Evolutionary conservation across 306 rosid species (phyloP).

Genomic region (Gastrolobium bilobum): DNA sequence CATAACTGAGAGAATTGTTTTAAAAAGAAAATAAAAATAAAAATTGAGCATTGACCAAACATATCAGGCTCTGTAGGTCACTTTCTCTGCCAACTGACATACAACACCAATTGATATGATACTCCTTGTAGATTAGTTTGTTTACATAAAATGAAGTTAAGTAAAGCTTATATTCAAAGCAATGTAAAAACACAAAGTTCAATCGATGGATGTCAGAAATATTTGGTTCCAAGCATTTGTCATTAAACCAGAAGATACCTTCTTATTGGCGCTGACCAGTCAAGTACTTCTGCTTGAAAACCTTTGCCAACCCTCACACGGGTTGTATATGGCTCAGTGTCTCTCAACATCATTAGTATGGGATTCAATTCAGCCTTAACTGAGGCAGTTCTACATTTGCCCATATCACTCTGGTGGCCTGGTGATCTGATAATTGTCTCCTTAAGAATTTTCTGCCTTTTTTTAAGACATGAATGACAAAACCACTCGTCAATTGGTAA

Average conservation of each 20-base stretch:
- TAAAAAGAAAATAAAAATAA: neutral
- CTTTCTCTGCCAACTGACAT: conserved; percentile 24
- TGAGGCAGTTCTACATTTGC: conserved; percentile 54
- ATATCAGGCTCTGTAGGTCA: conserved; percentile 21
- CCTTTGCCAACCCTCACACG: conserved; percentile 90
- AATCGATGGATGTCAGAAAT: conserved; percentile 26
- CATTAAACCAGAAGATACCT: conserved; percentile 61
- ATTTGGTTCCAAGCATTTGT: conserved; percentile 32
- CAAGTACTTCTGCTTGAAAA: conserved; percentile 89
- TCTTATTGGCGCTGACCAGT: conserved; percentile 76
- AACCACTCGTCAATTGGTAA: conserved; percentile 87
- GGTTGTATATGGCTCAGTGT: conserved; percentile 62
- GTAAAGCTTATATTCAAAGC: conserved; percentile 16
- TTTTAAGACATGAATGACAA: conserved; percentile 80
- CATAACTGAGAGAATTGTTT: conserved; percentile 16
- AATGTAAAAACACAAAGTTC: conserved; percentile 15
- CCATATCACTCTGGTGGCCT: conserved; percentile 56
- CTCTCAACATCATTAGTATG: conserved; percentile 68
- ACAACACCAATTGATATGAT: conserved; percentile 21
- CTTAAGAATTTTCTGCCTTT: conserved; percentile 67
- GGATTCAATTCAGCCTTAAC: conserved; percentile 65
- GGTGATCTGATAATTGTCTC: conserved; percentile 56
- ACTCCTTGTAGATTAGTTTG: conserved; percentile 24
- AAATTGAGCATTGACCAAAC: conserved; percentile 29
- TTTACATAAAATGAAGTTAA: neutral